Conservation (phyloP, 208 protist species). For the Crithidia fasciculata region DNA sequence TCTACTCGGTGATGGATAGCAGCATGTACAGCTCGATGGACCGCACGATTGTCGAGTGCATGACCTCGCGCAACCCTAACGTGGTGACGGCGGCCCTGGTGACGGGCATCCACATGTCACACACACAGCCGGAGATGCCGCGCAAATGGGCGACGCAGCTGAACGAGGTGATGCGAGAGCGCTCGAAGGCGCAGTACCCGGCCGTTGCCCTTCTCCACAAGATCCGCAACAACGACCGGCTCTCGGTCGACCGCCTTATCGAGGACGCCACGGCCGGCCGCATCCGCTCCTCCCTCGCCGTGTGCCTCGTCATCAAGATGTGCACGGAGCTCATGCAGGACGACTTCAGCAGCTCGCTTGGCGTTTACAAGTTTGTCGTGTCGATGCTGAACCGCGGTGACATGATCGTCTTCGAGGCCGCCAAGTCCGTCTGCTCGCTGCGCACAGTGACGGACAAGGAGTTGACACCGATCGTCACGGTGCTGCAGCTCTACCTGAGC, state of each 20-base stretch:
- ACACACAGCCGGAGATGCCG: constrained; percentile 84
- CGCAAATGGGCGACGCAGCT: constrained; percentile 97
- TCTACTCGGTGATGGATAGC: constrained; percentile 96
- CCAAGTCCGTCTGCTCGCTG: constrained; percentile 95
- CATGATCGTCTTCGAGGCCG: constrained; percentile 97
- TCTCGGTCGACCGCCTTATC: constrained; percentile 96
- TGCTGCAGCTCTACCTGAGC: constrained; percentile 95
- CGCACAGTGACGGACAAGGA: constrained; percentile 87
- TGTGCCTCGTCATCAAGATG: constrained; percentile 96
- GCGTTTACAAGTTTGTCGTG: constrained; percentile 94
- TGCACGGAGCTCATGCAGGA: constrained; percentile 93
- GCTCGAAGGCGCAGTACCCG: constrained; percentile 97
- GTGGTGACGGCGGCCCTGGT: constrained; percentile 97
- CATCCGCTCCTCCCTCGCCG: constrained; percentile 93
- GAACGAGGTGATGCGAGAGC: constrained; percentile 86
- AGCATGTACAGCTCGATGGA: constrained; percentile 96
- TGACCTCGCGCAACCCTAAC: constrained; percentile 95
- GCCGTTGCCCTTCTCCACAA: constrained; percentile 96
- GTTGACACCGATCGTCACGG: constrained; percentile 92
- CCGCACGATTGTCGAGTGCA: constrained; percentile 96
- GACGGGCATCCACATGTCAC: constrained; percentile 96
- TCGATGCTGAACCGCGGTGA: constrained; percentile 93
- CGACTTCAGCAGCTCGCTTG: constrained; percentile 71
- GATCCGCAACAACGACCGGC: constrained; percentile 96
- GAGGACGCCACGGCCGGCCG: constrained; percentile 80